Conservation (phyloP, 495 filamentous ascomycete species). For the Usnea hakonensis region DNA sequence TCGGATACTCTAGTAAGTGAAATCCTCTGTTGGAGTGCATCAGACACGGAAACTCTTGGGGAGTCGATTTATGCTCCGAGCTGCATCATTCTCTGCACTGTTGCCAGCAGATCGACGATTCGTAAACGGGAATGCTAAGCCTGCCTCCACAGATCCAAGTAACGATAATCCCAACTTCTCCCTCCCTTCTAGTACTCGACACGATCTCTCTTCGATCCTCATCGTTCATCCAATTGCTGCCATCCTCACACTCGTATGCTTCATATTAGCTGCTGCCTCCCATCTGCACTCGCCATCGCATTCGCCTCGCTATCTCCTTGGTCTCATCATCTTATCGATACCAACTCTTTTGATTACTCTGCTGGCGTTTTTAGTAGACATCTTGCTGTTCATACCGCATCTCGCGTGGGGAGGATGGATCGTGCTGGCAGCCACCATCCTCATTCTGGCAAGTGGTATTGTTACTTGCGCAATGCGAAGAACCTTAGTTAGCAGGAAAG, state of each 20-base stretch:
- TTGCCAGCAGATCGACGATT: neutral
- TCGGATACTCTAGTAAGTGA: constrained; percentile 81
- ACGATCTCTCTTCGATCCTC: constrained; percentile 82
- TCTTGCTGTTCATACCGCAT: constrained; percentile 93
- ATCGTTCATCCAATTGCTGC: constrained; percentile 90
- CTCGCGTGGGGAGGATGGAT: constrained; percentile 92
- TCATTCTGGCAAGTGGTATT: constrained; percentile 74
- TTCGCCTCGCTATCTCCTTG: constrained; percentile 80
- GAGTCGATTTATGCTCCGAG: neutral
- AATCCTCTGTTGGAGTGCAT: neutral
- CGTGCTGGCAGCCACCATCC: constrained; percentile 81
- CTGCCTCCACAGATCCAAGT: neutral
- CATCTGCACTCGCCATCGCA: constrained; percentile 90
- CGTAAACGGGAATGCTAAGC: neutral
- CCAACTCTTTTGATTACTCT: constrained; percentile 78
- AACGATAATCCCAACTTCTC: constrained; percentile 54
- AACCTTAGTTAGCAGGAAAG: constrained; percentile 85
- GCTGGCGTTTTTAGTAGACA: constrained; percentile 86
- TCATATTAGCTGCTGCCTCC: constrained; percentile 67
- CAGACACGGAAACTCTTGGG: neutral
- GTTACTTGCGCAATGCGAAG: constrained; percentile 96
- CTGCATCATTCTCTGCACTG: neutral
- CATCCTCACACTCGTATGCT: constrained; percentile 74
- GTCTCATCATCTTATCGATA: constrained; percentile 75
- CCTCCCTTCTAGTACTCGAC: constrained; percentile 63